These are phyloP conservation scores for Pseudocercospora crystallina DNA, from an alignment of 2,329 filamentous ascomycete genomes.

Conservation along the genomic window DNA sequence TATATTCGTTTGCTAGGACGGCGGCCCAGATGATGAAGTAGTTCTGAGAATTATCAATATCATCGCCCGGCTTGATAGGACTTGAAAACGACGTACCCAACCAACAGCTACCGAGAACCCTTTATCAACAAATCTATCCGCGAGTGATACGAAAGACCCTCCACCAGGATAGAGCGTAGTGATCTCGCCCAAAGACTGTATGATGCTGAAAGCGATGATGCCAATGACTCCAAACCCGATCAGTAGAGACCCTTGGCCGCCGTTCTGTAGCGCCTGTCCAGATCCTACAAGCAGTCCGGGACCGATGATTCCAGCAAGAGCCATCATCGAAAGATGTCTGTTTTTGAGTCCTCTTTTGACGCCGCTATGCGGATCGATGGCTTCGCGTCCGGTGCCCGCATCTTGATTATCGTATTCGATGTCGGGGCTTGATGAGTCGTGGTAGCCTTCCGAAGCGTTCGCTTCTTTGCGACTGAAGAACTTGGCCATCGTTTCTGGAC, in stretches of 20 bases:
- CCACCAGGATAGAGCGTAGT: conserved; percentile 71
- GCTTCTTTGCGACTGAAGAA: conserved; percentile 4
- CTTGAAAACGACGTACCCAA: conserved; percentile 43
- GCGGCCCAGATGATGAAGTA: conserved; percentile 68
- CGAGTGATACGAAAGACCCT: conserved; percentile 69
- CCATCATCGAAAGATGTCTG: conserved; percentile 62
- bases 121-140: conserved; percentile 69
- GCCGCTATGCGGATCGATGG: conserved; percentile 59
- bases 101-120: conserved; percentile 68
- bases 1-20: conserved; percentile 70
- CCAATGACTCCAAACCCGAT: conserved; percentile 74
- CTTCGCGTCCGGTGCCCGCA: background rate
- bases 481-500: too few species aligned
- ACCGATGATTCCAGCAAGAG: conserved; percentile 57
- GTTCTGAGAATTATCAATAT: conserved; percentile 39
- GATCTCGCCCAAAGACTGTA: conserved; percentile 73
- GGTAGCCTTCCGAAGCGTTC: conserved; percentile 4
- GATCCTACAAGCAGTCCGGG: conserved; percentile 71
- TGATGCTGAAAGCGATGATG: conserved; percentile 65
- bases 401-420: background rate
- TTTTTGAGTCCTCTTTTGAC: conserved; percentile 70
- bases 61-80: background rate
- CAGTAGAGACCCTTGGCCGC: conserved; percentile 69
- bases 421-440: conserved; percentile 5
- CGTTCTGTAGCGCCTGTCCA: conserved; percentile 66